A percentile compares a stretch with the other conserved stretches of the same genome.
phyloP scores from a whole-genome alignment of 1,284 basidiomycete species.

The Trametes sp. region DNA sequence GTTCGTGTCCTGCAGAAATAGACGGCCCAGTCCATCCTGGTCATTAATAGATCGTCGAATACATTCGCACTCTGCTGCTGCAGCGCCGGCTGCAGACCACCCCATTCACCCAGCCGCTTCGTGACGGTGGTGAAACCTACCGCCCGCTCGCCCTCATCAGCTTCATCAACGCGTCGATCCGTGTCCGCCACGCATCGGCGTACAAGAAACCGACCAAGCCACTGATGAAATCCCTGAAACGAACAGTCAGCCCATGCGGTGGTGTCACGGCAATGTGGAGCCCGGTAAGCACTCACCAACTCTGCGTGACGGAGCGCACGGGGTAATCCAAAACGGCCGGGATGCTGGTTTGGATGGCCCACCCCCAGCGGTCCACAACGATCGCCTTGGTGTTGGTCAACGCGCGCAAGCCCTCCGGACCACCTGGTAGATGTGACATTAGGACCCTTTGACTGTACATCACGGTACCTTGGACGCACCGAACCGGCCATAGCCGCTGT shows the following conservation, averaged over 20 bases:
- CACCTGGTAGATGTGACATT: conserved; percentile 55
- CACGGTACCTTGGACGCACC: conserved; percentile 52
- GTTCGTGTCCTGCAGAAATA: not conserved
- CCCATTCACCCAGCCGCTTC: not conserved
- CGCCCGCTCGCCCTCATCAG: conserved; percentile 42
- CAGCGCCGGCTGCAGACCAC: conserved; percentile 18
- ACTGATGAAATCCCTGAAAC: conserved; percentile 76
- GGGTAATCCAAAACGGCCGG: conserved; percentile 90
- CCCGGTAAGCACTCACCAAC: conserved; percentile 70
- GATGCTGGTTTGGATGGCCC: conserved; percentile 83
- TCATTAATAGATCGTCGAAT: conserved; percentile 30
- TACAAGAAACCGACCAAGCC: conserved; percentile 81
- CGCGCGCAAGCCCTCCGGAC: conserved; percentile 89
- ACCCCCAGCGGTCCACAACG: conserved; percentile 86
- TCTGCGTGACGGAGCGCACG: conserved; percentile 79
- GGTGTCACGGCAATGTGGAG: conserved; percentile 21
- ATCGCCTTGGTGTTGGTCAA: conserved; percentile 91
- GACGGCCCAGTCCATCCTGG: conserved; percentile 16
- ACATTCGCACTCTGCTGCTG: conserved; percentile 23
- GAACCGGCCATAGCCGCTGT: conserved; percentile 90
- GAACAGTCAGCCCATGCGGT: conserved; percentile 22
- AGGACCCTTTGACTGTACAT: conserved; percentile 9
- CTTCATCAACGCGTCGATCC: conserved; percentile 59
- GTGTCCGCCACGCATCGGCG: conserved; percentile 70
- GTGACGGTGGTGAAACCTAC: conserved; percentile 13